Evolutionary conservation across 202 grass and related monocot genomes (phyloP), one percentile per base, ranked within the genome.

Genomic region (Elaeis oleifera): DNA sequence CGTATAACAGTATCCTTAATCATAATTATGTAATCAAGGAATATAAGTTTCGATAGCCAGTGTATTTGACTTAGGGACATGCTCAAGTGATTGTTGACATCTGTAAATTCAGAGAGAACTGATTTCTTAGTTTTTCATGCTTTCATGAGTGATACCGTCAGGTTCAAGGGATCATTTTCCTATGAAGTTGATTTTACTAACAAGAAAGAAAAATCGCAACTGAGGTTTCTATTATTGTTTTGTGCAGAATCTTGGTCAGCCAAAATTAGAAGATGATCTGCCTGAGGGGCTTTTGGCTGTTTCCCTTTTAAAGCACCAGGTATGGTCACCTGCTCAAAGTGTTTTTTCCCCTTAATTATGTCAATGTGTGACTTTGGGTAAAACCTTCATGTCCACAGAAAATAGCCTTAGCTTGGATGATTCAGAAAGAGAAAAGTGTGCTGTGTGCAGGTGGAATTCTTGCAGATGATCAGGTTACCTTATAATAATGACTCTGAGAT

Each of bases 341-440:
- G 27, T 27, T 15, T 57, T 70, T 31, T 31, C 5, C 28, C 68
- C 74, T 23, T 68, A 60, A 65, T 55, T 61, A 31, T 75, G 79
- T 58, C 23, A 18, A 72, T 52, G 57, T 9, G 29, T 60, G 73
- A 52, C 50, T 79, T 32, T 31, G 15, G 52, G 60, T 48, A 53
- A 26, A 63, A 60, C 29, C 21, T 80, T 79, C 26, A 56, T 70
- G 17, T 74, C 68, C 64, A 74, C 74, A 99, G 94, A 99, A 86
- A 94, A 89, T 94, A 77, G 88, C 85, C 56, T 85, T 99, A 75
- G 88, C 94, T 76, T 99, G 94, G 94, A 99, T 99, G 94, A 82
- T 94, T 68, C 82, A 75, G 1, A 99, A 87, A 80, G 94, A 99
- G 75, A 88, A 89, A 72, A 99, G 94, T 64, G 71, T 73, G 18